Evolutionary conservation across 345 rosid species (phyloP), one percentile per base, ranked within the genome.

Genomic region (Lepidium aucheri): DNA sequence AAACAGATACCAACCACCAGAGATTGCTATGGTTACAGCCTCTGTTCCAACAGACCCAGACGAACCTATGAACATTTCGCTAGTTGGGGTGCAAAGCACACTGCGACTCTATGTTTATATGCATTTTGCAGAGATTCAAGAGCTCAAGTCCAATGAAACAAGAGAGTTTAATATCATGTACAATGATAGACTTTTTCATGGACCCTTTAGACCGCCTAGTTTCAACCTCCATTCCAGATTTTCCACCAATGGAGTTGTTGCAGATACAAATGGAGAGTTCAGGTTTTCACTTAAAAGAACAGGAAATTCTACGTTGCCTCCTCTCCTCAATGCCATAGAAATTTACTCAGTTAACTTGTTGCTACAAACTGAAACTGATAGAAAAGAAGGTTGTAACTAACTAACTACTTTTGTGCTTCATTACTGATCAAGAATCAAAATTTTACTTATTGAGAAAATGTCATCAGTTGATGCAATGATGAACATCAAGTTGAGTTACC

Each of bases 81-180:
- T 45, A 8, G 3, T 1, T 6, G 10, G 8, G 0, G 12, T 9
- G 4, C 1, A 67, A 4, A 14, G 4, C 6, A 6, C 14, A 9
- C 24, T 8, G 32, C 32, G 32, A 5, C 16, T 67, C 10, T 80
- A 64, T 20, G 10, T 51, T 10, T 65, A 18, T 44, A 16, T 80
- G 60, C 75, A 82, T 46, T 79, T 82, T 2, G 65, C 75, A 13
- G 83, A 79, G 62, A 49, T 79, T 11, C 14, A 28, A 62, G 3
- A 58, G 46, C 53, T 47, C 1, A 9, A 7, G 7, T 13, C 62
- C 9, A 79, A 70, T 15, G 75, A 82, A 36, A 46, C 65, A 4
- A 51, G 83, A 20, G 50, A 50, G 46, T 33, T 79, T 34, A 64
- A 24, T 42, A 64, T 75, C 13, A 40, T 26, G 38, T 1, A 28